Conservation (phyloP, 495 filamentous ascomycete species). For the Penicillium waksmanii region DNA sequence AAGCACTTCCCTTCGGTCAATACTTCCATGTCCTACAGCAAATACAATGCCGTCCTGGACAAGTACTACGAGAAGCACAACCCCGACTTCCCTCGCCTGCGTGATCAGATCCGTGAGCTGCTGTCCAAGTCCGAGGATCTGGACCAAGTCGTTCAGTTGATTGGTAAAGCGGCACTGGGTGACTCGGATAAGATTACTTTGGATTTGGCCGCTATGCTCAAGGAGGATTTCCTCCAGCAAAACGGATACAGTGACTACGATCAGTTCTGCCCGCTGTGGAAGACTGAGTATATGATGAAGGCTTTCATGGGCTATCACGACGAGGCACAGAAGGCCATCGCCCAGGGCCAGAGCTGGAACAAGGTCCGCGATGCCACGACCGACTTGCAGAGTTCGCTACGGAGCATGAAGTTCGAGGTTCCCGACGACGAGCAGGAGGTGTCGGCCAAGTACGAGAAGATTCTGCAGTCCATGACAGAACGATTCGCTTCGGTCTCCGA, state of each 20-base stretch:
- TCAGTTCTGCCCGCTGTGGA: conserved; percentile 98
- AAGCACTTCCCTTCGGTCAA: conserved; percentile 99
- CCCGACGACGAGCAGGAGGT: conserved; percentile 75
- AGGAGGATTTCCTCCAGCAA: conserved; percentile 99
- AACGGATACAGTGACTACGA: conserved; percentile 99
- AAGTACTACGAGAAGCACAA: conserved; percentile 91
- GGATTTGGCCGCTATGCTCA: conserved; percentile 87
- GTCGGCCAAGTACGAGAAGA: conserved; percentile 87
- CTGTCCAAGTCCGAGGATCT: conserved; percentile 94
- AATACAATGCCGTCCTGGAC: conserved; percentile 86
- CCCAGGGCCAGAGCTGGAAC: conserved; percentile 84
- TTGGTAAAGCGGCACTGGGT: conserved; percentile 94
- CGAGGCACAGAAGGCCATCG: conserved; percentile 92
- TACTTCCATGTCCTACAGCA: conserved; percentile 93
- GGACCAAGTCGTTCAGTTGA: conserved; percentile 97
- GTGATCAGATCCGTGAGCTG: conserved; percentile 90
- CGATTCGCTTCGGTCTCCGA: conserved; percentile 93
- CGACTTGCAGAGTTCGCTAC: conserved; percentile 80
- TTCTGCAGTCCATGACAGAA: conserved; percentile 89
- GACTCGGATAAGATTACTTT: conserved; percentile 99
- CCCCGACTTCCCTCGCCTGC: conserved; percentile 90
- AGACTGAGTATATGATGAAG: conserved; percentile 99
- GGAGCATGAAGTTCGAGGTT: conserved; percentile 96
- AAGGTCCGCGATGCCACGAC: conserved; percentile 90
- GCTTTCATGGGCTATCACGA: conserved; percentile 97